Conservation (phyloP, 768 basidiomycete species). For the Rubroboletus pulcherrimus region DNA sequence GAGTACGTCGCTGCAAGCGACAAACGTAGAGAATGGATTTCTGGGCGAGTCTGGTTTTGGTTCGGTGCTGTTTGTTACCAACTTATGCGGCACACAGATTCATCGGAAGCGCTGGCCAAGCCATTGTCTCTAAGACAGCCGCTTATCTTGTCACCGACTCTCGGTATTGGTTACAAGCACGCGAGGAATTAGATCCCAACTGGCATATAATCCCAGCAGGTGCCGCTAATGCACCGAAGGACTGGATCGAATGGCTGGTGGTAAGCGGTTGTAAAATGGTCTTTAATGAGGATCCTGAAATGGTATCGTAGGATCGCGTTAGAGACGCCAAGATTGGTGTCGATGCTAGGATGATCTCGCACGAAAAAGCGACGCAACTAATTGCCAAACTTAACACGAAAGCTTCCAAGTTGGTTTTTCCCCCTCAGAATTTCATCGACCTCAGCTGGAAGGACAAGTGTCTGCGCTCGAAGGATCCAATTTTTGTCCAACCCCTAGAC, state of each 20-base stretch:
- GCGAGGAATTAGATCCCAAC: conserved; percentile 62
- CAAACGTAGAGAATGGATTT: conserved; percentile 74
- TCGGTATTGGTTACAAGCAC: conserved; percentile 80
- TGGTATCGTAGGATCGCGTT: conserved; percentile 33
- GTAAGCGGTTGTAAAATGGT: conserved; percentile 34
- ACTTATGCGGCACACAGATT: conserved; percentile 42
- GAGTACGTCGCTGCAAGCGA: conserved; percentile 78
- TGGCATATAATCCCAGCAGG: conserved; percentile 70
- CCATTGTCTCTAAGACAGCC: conserved; percentile 58
- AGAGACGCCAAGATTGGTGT: conserved; percentile 62
- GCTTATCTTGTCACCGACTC: conserved; percentile 81
- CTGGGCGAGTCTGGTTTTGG: conserved; percentile 50
- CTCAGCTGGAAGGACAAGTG: conserved; percentile 80
- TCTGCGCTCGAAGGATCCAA: conserved; percentile 54
- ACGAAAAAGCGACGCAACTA: conserved; percentile 62
- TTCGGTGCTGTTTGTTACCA: conserved; percentile 23
- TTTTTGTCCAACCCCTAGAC: conserved; percentile 67
- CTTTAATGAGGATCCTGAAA: background rate
- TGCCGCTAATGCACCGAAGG: conserved; percentile 47
- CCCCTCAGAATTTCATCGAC: conserved; percentile 81
- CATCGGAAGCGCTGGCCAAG: conserved; percentile 65
- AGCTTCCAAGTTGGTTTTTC: conserved; percentile 69
- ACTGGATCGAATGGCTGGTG: conserved; percentile 79
- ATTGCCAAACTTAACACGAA: conserved; percentile 50
- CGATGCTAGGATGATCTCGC: conserved; percentile 80